Conservation (phyloP, 1,284 basidiomycete species). For the Kalmanozyma brasiliensis region DNA sequence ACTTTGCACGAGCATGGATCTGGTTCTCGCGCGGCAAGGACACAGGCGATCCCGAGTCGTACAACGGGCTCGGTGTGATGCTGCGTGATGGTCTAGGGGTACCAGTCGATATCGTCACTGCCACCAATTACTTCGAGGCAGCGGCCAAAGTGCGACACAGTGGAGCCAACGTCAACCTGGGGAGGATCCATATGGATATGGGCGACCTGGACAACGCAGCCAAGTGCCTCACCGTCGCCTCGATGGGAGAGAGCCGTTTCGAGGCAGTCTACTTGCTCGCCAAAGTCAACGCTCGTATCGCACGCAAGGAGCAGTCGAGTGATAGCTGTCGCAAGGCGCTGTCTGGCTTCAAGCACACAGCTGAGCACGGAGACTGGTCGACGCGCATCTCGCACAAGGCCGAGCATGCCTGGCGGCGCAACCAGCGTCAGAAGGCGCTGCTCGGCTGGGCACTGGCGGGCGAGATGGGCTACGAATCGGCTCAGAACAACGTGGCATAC, state of each 20-base stretch:
- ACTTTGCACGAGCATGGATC: slow-evolving; percentile 81
- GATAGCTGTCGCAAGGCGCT: slow-evolving; percentile 50
- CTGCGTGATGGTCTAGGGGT: slow-evolving; percentile 87
- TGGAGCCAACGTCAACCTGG: slow-evolving; percentile 90
- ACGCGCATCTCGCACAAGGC: slow-evolving; percentile 61
- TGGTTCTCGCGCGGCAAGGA: slow-evolving; percentile 88
- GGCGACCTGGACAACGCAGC: slow-evolving; percentile 38
- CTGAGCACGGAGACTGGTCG: slow-evolving; percentile 63
- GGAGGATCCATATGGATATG: slow-evolving; percentile 75
- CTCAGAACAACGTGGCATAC: slow-evolving; percentile 95
- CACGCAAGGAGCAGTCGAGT: slow-evolving; percentile 31
- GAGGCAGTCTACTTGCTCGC: slow-evolving; percentile 55
- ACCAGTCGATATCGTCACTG: slow-evolving; percentile 70
- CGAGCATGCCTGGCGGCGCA: slow-evolving; percentile 62
- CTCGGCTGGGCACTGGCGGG: slow-evolving; percentile 83
- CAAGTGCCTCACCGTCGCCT: slow-evolving; percentile 47
- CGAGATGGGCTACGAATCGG: slow-evolving; percentile 86
- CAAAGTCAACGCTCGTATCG: slow-evolving; percentile 43
- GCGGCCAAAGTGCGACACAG: slow-evolving; percentile 76
- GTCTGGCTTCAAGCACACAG: slow-evolving; percentile 52
- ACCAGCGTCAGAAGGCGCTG: slow-evolving; percentile 52
- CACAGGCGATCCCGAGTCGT: slow-evolving; percentile 81
- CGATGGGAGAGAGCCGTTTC: slow-evolving; percentile 41
- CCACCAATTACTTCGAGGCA: slow-evolving; percentile 77
- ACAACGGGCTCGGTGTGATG: slow-evolving; percentile 90